phyloP scores from a whole-genome alignment of 2,329 filamentous ascomycete genomes.

The Cytospora piceicola region DNA sequence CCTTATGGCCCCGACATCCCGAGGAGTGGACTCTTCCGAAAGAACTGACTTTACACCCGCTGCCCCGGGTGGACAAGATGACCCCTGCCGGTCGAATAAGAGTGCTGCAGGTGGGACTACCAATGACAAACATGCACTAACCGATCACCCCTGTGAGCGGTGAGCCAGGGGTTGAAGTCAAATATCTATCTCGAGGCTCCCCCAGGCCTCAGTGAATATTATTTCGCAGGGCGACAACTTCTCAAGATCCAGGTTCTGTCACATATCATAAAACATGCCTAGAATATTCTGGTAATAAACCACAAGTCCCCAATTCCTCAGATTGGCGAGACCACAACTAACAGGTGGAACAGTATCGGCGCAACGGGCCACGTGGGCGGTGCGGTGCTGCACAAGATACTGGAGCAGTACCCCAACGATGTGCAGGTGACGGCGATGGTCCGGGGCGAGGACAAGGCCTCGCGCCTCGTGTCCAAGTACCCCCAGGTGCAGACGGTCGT shows the following conservation, averaged over 20 bases:
- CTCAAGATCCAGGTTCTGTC: neutral
- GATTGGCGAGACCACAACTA: neutral
- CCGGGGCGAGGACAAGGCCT: constrained; percentile 26
- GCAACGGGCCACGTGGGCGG: constrained; percentile 36
- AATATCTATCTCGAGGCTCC: neutral
- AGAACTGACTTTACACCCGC: too few relatives aligned
- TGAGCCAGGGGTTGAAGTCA: neutral
- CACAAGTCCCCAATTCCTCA: neutral
- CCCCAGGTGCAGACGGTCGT: constrained; percentile 26
- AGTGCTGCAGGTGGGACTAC: neutral
- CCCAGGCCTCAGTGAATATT: too few relatives aligned
- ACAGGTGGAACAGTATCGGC: constrained; percentile 36
- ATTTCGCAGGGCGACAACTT: neutral
- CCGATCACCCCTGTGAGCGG: neutral
- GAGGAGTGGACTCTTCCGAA: too few relatives aligned
- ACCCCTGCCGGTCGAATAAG: neutral
- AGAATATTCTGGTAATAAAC: constrained; percentile 12
- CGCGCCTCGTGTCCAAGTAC: constrained; percentile 29
- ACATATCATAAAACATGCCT: constrained; percentile 4
- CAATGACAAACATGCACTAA: neutral
- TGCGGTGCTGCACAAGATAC: constrained; percentile 31
- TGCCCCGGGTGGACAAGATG: neutral
- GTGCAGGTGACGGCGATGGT: constrained; percentile 28
- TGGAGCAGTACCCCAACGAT: constrained; percentile 22
- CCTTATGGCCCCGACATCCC: too few relatives aligned